Evolutionary conservation across 441 rosid genomes (phyloP), one percentile per base, ranked within the genome.

Genomic region (Gossypium davidsonii): DNA sequence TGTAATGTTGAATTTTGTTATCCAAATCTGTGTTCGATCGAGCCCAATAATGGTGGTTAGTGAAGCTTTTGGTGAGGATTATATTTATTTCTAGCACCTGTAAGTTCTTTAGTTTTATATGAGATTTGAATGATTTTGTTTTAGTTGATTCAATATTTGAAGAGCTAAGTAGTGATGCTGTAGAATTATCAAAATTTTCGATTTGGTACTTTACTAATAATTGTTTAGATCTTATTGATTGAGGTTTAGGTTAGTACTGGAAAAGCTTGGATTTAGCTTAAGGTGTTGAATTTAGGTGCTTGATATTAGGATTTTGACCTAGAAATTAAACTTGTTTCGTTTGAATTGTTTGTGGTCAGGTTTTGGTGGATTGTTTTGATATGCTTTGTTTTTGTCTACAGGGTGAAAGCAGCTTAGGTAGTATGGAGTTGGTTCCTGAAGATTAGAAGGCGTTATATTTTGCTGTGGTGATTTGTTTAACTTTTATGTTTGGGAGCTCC

Each of bases 21-120:
- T 71, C 68, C 20, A 9, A 57, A 25, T 39, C 51, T 6, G 53
- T 31, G 20, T 34, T 69, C 52, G 53, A 73, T 76, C 68, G 74
- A 78, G 79, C 80, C 77, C 55, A 71, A 15, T 48, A 37, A 72
- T 55, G 75, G 77, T 68, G 76, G 74, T 70, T 79, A 21, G 63
- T 72, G 79, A 63, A 76, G 81, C 71, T 72, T 49, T 58, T 31
- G 18, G 20, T 57, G 79, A 80, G 73, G 67, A 61, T 52, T 76
- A 49, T 74, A 31, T 70, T 65, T 66, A 23, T 17, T 34, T 69
- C 56, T 72, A 17, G 55, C 48, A 31, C 79, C 28, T 71, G 79
- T 74, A 73, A 67, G 80, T 55, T 68, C 6, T 31, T 15, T 14
- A 20, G 39, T 18, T 28, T 9, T 64, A 18, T 60, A 21, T 53